A percentile compares a stretch with the other conserved stretches of the same genome.
Conservation (phyloP, 306 rosid species). For the Inga oerstediana region DNA sequence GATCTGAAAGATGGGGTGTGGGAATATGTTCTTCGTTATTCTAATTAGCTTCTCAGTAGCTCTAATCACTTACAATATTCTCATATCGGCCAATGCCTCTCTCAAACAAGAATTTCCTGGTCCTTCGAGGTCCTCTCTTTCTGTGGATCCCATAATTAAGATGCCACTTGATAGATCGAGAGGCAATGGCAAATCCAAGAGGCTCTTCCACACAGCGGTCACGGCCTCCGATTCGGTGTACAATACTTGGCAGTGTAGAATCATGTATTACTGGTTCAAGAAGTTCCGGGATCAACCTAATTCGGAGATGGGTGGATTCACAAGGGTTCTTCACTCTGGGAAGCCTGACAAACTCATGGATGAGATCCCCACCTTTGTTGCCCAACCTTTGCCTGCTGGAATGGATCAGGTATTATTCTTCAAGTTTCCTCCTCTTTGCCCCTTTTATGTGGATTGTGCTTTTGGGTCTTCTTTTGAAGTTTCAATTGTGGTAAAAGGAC, state of each 20-base stretch:
- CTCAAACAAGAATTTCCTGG: constrained; percentile 88
- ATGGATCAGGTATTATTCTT: constrained; percentile 68
- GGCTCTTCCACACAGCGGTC: constrained; percentile 91
- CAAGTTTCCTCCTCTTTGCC: background rate
- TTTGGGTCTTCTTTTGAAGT: background rate
- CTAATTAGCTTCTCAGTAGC: constrained; percentile 84
- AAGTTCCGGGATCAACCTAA: constrained; percentile 53
- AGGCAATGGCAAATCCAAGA: constrained; percentile 40
- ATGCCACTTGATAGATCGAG: constrained; percentile 69
- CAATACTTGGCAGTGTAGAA: constrained; percentile 95
- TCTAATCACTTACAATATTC: constrained; percentile 89
- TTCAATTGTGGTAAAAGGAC: background rate
- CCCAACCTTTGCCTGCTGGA: constrained; percentile 95
- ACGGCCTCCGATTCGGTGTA: constrained; percentile 92
- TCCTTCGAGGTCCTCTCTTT: constrained; percentile 57
- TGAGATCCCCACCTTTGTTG: constrained; percentile 98
- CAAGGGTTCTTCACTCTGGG: constrained; percentile 91
- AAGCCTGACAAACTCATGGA: constrained; percentile 75
- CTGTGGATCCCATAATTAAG: constrained; percentile 79
- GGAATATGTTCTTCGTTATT: constrained; percentile 75
- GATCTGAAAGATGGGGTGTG: constrained; percentile 74
- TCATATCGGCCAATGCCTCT: constrained; percentile 84
- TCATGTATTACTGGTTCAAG: constrained; percentile 95
- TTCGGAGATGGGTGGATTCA: constrained; percentile 97
- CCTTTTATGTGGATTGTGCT: background rate